These are phyloP conservation scores for Cytospora schulzeri DNA, from an alignment of 2,329 filamentous ascomycete genomes.

Conservation along the genomic window DNA sequence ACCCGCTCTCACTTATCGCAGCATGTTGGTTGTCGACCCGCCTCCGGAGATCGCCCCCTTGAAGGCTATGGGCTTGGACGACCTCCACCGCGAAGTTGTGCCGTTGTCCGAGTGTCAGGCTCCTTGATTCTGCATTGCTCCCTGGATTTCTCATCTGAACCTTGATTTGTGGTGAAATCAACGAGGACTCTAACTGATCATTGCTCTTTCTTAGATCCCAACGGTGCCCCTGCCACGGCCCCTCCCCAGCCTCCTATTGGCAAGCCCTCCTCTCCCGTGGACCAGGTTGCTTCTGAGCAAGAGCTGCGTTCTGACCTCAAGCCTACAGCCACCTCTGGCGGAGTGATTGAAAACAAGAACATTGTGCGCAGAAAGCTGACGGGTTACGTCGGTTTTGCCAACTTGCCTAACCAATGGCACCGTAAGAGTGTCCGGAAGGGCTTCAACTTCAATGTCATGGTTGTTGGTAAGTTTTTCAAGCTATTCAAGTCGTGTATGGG, in stretches of 20 bases:
- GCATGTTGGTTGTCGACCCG: slow-evolving; percentile 57
- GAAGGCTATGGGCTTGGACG: slow-evolving; percentile 49
- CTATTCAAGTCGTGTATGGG: not conserved
- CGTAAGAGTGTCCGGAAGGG: slow-evolving; percentile 99
- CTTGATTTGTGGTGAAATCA: not conserved
- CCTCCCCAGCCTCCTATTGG: slow-evolving; percentile 43
- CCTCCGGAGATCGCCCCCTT: slow-evolving; percentile 48
- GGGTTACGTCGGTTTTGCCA: slow-evolving; percentile 97
- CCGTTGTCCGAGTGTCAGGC: slow-evolving; percentile 40
- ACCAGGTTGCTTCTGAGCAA: slow-evolving; percentile 37
- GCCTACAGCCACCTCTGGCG: slow-evolving; percentile 44
- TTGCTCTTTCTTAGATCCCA: slow-evolving; percentile 42
- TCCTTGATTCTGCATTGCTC: slow-evolving; percentile 32
- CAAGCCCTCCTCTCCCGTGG: slow-evolving; percentile 38
- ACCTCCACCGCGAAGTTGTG: slow-evolving; percentile 44
- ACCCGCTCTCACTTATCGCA: slow-evolving; percentile 46
- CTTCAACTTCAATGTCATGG: slow-evolving; percentile 99
- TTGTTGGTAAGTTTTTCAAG: slow-evolving; percentile 78
- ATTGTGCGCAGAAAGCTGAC: slow-evolving; percentile 98
- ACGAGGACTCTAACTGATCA: slow-evolving; percentile 30
- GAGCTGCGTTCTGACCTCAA: slow-evolving; percentile 42
- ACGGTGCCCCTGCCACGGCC: slow-evolving; percentile 44
- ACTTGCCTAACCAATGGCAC: slow-evolving; percentile 99
- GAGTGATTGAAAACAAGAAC: slow-evolving; percentile 76
- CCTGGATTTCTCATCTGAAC: slow-evolving; percentile 1